Percentiles rank a stretch among this genome's conserved stretches.
Evolutionary conservation across 805 yeast genomes (phyloP).

Genomic region (Candida ovalis): DNA sequence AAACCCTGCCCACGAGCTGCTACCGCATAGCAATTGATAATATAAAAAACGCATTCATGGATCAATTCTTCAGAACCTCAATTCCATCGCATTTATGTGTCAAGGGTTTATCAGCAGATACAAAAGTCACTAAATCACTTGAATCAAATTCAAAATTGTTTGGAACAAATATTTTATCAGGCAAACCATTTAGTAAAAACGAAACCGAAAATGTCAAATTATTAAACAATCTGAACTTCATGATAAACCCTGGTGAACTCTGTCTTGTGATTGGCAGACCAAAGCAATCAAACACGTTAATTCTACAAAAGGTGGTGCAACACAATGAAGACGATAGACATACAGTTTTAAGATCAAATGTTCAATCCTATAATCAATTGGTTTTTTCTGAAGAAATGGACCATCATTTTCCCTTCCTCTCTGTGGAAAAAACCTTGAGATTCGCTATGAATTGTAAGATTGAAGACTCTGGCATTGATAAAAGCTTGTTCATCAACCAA

Average conservation of each 20-base stretch:
- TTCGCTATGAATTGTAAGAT: slow-evolving; percentile 1
- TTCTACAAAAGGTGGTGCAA: slow-evolving; percentile 50
- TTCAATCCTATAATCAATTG: not conserved
- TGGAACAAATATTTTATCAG: not conserved
- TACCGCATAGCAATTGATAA: no score
- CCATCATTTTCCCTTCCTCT: not conserved
- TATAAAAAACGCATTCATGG: no score
- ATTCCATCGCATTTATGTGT: not conserved
- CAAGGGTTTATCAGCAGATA: not conserved
- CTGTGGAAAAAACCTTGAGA: not conserved
- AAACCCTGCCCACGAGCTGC: not conserved
- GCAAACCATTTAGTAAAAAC: not conserved
- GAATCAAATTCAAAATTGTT: not conserved
- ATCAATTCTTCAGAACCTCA: not conserved
- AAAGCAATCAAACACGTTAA: slow-evolving; percentile 69
- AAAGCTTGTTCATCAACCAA: slow-evolving; percentile 24
- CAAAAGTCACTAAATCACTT: not conserved
- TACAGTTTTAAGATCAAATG: not conserved
- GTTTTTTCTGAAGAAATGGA: slow-evolving; percentile 1
- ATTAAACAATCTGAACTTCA: slow-evolving; percentile 34
- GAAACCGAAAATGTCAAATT: slow-evolving; percentile 13
- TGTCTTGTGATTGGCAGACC: slow-evolving; percentile 63
- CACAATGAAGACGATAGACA: not conserved
- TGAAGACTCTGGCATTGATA: not conserved
- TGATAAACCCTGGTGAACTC: slow-evolving; percentile 52